A percentile compares a stretch with the other conserved stretches of the same genome.
phyloP scores from a whole-genome alignment of 306 rosid species.

The Acacia confusa region DNA sequence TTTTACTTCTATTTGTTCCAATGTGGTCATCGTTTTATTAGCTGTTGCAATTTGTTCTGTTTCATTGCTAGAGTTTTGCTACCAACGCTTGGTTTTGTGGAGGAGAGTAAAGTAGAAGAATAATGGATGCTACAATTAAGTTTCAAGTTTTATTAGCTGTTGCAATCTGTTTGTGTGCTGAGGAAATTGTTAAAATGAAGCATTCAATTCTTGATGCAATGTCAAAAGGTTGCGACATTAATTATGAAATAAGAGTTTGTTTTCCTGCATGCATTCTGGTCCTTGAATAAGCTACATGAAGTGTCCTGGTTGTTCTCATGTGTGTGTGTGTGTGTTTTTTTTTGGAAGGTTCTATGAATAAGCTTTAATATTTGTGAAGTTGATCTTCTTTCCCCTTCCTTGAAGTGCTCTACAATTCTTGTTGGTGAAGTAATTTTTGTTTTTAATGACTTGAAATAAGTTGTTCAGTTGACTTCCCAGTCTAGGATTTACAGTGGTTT shows the following conservation, averaged over 20 bases:
- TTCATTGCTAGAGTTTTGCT: no score
- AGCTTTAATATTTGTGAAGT: not conserved
- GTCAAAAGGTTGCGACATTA: not conserved
- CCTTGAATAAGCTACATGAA: not conserved
- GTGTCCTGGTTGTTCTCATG: not conserved
- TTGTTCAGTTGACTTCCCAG: not conserved
- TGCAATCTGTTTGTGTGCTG: constrained; percentile 33
- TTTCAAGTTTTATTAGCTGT: no score
- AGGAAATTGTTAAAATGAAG: constrained; percentile 21
- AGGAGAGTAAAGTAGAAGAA: no score
- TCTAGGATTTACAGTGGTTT: not conserved
- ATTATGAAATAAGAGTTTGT: not conserved
- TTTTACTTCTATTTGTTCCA: no score
- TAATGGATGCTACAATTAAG: no score
- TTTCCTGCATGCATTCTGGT: not conserved
- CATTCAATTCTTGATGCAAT: not conserved
- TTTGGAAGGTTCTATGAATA: not conserved
- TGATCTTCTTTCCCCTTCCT: not conserved
- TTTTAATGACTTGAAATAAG: not conserved
- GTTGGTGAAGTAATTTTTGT: not conserved
- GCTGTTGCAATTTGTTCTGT: no score
- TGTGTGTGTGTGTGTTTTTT: no score
- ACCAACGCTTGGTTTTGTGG: no score
- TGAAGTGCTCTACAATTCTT: not conserved
- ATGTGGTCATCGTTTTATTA: no score